phyloP scores from a whole-genome alignment of 2,329 filamentous ascomycete genomes.

The Arthrobotrys entomopaga region DNA sequence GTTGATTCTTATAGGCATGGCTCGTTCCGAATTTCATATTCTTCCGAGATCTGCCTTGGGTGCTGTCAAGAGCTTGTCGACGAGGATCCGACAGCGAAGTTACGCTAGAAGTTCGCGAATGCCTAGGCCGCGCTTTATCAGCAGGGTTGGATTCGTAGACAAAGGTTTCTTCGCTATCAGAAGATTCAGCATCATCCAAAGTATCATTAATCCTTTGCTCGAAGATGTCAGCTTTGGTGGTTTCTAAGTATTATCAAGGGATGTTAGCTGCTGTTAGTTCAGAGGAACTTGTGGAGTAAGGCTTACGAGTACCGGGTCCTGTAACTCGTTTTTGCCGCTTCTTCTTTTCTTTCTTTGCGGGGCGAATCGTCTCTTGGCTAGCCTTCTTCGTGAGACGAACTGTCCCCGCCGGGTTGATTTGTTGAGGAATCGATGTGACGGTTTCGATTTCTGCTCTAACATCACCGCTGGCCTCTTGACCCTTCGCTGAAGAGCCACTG shows the following conservation, averaged over 20 bases:
- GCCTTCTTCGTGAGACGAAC: constrained; percentile 80
- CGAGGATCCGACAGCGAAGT: constrained; percentile 73
- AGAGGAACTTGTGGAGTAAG: constrained; percentile 9
- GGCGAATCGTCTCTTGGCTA: constrained; percentile 91
- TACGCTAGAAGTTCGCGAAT: constrained; percentile 92
- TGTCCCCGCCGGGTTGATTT: constrained; percentile 72
- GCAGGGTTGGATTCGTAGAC: constrained; percentile 98
- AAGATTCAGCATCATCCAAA: constrained; percentile 94
- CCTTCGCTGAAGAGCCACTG: constrained; percentile 72
- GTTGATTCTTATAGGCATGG: constrained; percentile 38
- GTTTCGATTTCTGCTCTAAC: constrained; percentile 99
- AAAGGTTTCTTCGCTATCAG: constrained; percentile 97
- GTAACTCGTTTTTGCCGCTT: constrained; percentile 75
- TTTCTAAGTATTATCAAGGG: constrained; percentile 68
- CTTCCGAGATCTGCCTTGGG: constrained; percentile 38
- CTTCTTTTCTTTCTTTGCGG: constrained; percentile 89
- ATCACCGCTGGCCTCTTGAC: constrained; percentile 73
- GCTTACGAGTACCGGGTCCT: constrained; percentile 57
- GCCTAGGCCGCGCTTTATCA: constrained; percentile 72
- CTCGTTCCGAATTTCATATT: constrained; percentile 58
- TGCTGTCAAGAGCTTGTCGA: constrained; percentile 45
- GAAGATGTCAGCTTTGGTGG: constrained; percentile 97
- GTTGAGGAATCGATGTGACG: constrained; percentile 86
- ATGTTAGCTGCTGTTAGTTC: constrained; percentile 43
- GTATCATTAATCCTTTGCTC: constrained; percentile 96